phyloP scores from a whole-genome alignment of 116 monocot species.

The Zostera marina region DNA sequence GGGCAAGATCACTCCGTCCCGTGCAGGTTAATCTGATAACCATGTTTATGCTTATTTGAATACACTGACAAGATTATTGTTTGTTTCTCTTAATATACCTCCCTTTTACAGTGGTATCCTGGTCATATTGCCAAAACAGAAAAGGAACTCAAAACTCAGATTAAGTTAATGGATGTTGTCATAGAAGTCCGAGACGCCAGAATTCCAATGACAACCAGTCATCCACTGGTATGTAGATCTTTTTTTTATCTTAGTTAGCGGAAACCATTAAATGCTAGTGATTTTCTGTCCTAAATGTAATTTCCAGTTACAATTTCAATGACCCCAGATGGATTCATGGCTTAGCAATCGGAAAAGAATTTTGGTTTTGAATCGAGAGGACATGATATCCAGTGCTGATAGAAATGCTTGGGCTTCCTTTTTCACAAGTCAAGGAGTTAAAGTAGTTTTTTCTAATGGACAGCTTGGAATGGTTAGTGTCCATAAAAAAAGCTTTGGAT shows the following conservation, averaged over 20 bases:
- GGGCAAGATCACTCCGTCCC: constrained; percentile 74
- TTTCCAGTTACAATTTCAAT: constrained; percentile 1
- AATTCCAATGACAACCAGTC: constrained; percentile 78
- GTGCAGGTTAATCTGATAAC: constrained; percentile 47
- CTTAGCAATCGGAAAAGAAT: constrained; percentile 77
- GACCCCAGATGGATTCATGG: constrained; percentile 83
- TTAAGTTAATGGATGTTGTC: constrained; percentile 98
- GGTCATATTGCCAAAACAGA: constrained; percentile 98
- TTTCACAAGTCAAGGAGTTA: constrained; percentile 66
- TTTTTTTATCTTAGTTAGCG: not conserved
- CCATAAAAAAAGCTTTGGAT: not conserved
- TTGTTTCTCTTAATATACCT: not conserved
- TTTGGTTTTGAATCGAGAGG: constrained; percentile 94
- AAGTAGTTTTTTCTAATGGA: constrained; percentile 86
- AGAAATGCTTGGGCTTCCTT: constrained; percentile 91
- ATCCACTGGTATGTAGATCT: constrained; percentile 51
- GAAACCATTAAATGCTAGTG: not conserved
- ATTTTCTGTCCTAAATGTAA: not conserved
- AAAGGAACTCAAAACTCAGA: constrained; percentile 77
- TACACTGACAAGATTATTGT: not conserved
- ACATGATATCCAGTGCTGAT: constrained; percentile 80
- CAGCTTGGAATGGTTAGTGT: constrained; percentile 48
- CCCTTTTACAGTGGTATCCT: constrained; percentile 75
- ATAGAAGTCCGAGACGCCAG: constrained; percentile 94
- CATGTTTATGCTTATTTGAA: not conserved